Evolutionary conservation across 768 basidiomycete species (phyloP).

Genomic region (Lentinus tigrinus): DNA sequence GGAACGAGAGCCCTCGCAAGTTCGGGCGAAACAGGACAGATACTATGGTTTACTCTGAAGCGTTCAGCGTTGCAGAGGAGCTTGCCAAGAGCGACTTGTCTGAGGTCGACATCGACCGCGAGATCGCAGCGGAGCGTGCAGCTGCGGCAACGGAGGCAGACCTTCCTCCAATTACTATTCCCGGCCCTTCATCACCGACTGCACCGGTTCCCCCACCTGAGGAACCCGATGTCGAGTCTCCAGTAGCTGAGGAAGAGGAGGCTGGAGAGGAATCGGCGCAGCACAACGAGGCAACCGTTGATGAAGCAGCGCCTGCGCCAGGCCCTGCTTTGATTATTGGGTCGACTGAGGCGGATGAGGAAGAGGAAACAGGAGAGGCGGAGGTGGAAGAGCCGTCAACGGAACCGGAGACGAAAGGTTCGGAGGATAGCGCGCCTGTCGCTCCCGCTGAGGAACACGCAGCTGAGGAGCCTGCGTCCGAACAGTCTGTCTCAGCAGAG

Average conservation of each 20-base stretch:
- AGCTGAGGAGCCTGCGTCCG: neutral
- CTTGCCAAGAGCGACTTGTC: slow-evolving; percentile 27
- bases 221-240: neutral
- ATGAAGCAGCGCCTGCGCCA: too few relatives aligned
- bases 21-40: slow-evolving; percentile 54
- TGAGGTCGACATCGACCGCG: slow-evolving; percentile 20
- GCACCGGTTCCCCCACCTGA: too few relatives aligned
- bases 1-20: slow-evolving; percentile 38
- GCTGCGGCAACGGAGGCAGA: neutral
- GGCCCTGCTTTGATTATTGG: too few relatives aligned
- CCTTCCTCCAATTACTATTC: neutral
- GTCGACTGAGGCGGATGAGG: too few relatives aligned
- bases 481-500: neutral
- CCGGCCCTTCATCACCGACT: neutral
- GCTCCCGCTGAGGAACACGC: neutral
- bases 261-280: neutral
- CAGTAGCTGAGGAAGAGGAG: neutral
- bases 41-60: slow-evolving; percentile 69
- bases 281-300: neutral
- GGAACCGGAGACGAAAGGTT: too few relatives aligned
- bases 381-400: too few relatives aligned
- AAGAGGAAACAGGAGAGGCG: too few relatives aligned
- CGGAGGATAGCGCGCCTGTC: neutral
- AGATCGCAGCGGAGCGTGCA: slow-evolving; percentile 16
- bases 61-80: slow-evolving; percentile 38